Base-by-base conservation (phyloP, 371 early-diverging fungal genomes). In the Rhizopus microsporus region DNA sequence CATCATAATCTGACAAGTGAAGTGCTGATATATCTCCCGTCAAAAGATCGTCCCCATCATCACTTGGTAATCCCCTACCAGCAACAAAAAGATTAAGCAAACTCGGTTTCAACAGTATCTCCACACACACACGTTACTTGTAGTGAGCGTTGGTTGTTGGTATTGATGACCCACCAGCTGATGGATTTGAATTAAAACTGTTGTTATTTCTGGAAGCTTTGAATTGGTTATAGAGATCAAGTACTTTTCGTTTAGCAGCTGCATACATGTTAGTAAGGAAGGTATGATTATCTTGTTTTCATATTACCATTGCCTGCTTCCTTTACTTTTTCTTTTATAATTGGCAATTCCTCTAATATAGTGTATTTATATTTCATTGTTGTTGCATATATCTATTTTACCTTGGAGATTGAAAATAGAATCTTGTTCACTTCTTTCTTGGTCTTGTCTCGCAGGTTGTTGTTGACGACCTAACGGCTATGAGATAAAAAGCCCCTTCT, bases 241-340 rank as follows among this genome's bases (percentile, higher is more conserved):
- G 48, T 38, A 76, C 65, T 55, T 79, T 79, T 45, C 76, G 76
- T 64, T 79, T 79, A 52, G 80, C 80, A 61, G 71, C 80, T 79
- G 51, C 8, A 42, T 2, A 44, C 8, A 56, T 9, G 3, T n/a
- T 42, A 15, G 15, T 6, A n/a, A n/a, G 3, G 5, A 13, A n/a
- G 6, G 15, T 42, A 42, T 42, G 0, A 12, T 13, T 15, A 3
- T 15, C 15, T 6, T 42, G 15, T 42, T n/a, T 42, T 32, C 31
- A 5, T 23, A 34, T 6, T 68, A 79, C 79, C 77, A 58, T 71
- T 76, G 33, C 75, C 80, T 54, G 75, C 80, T 59, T 79, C 77
- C 13, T 69, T 74, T 39, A 79, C 65, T 17, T 68, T 69, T 54
- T 76, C 80, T 54, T 79, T 79, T 44, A 79, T 79, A 7, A 79